Conservation (phyloP, 2,329 filamentous ascomycete genomes). For the Aspergillus piperis region DNA sequence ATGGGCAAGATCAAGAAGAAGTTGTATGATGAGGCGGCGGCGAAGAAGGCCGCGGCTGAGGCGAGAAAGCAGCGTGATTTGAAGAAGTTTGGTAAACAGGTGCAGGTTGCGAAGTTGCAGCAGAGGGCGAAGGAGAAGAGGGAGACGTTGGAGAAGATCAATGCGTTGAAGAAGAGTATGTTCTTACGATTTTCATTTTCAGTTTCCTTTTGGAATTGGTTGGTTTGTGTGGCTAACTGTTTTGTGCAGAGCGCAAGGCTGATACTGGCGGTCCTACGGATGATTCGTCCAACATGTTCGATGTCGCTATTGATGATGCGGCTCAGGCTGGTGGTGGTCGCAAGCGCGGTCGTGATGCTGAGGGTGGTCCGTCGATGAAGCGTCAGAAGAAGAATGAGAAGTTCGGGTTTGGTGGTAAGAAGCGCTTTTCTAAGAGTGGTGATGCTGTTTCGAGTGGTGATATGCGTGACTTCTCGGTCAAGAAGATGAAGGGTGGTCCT, state of each 20-base stretch:
- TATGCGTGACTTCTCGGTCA: slow-evolving; percentile 74
- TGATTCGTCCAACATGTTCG: slow-evolving; percentile 80
- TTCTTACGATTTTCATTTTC: slow-evolving; percentile 24
- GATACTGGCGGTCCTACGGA: slow-evolving; percentile 63
- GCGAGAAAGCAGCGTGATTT: slow-evolving; percentile 89
- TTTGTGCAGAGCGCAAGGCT: slow-evolving; percentile 71
- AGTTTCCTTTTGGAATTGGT: not conserved
- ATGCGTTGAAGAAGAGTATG: slow-evolving; percentile 91
- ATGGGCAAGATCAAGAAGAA: slow-evolving; percentile 97
- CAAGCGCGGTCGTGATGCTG: slow-evolving; percentile 45
- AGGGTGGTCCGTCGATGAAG: slow-evolving; percentile 58
- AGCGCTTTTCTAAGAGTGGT: slow-evolving; percentile 85
- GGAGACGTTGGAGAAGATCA: slow-evolving; percentile 93
- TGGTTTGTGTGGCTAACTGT: not conserved
- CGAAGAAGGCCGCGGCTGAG: slow-evolving; percentile 89
- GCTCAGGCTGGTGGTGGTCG: slow-evolving; percentile 56
- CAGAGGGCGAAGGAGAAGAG: slow-evolving; percentile 91
- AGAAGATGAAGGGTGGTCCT: slow-evolving; percentile 73
- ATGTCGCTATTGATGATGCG: slow-evolving; percentile 77
- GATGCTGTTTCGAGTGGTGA: slow-evolving; percentile 83
- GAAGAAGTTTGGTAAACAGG: slow-evolving; percentile 99
- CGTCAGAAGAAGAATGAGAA: slow-evolving; percentile 92
- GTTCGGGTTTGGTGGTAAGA: slow-evolving; percentile 95
- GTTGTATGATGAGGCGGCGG: slow-evolving; percentile 85
- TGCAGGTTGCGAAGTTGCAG: slow-evolving; percentile 93